Evolutionary conservation across 768 basidiomycete genomes (phyloP).

Genomic region (Neoboletus brunneissimus): DNA sequence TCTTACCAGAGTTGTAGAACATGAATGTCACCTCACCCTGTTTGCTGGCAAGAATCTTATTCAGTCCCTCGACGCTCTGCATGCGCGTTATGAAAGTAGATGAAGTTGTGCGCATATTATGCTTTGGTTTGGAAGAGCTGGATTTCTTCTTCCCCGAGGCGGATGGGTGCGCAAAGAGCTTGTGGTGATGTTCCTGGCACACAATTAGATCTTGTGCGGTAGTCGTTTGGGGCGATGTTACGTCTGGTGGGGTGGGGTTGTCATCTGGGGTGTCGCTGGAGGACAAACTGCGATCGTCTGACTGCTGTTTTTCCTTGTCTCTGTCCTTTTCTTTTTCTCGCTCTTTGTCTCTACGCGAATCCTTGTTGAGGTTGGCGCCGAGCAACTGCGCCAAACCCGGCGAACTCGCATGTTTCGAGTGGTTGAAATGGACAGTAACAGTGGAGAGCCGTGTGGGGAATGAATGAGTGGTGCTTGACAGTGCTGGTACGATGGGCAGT

Average conservation of each 20-base stretch:
- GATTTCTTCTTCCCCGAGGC: conserved; percentile 59
- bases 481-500: conserved; percentile 47
- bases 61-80: conserved; percentile 76
- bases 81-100: conserved; percentile 90
- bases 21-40: conserved; percentile 84
- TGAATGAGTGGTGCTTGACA: conserved; percentile 32
- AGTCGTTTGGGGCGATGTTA: conserved; percentile 31
- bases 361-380: conserved; percentile 55
- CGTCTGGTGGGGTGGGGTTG: conserved; percentile 41
- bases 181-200: conserved; percentile 41
- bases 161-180: conserved; percentile 58
- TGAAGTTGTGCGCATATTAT: conserved; percentile 85
- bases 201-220: conserved; percentile 32
- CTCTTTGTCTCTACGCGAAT: conserved; percentile 47
- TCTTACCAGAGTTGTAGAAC: conserved; percentile 86
- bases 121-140: conserved; percentile 69
- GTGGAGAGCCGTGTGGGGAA: conserved; percentile 65
- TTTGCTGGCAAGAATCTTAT: conserved; percentile 67
- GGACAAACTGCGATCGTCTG: conserved; percentile 71
- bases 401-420: conserved; percentile 47
- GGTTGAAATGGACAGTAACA: conserved; percentile 60
- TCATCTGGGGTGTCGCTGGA: conserved; percentile 80
- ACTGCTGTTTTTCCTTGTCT: conserved; percentile 37
- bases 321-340: conserved; percentile 37
- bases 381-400: conserved; percentile 70